These are phyloP conservation scores for Penicillium samsonianum DNA, from an alignment of 495 filamentous ascomycete species.

Conservation along the genomic window DNA sequence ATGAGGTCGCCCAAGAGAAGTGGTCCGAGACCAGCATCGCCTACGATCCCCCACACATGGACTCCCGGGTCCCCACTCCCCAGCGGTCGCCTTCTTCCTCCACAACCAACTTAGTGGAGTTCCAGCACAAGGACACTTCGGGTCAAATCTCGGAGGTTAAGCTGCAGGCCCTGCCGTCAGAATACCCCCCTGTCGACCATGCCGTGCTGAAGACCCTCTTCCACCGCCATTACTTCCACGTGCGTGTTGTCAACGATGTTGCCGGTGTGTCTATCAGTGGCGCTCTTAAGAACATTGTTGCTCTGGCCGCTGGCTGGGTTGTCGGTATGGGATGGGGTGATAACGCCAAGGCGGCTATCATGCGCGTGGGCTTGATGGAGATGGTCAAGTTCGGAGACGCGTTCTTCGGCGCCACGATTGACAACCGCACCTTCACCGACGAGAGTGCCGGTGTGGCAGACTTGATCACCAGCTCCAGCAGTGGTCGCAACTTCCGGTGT, in stretches of 20 bases:
- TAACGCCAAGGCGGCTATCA: constrained; percentile 95
- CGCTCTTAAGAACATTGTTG: constrained; percentile 96
- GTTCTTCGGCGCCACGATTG: constrained; percentile 82
- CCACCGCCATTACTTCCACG: constrained; percentile 97
- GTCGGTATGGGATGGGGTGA: constrained; percentile 96
- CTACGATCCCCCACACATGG: constrained; percentile 88
- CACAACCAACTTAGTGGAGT: constrained; percentile 57
- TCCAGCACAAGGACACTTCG: constrained; percentile 65
- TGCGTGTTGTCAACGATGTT: constrained; percentile 86
- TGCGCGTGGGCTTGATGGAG: constrained; percentile 92
- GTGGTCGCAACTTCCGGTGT: constrained; percentile 91
- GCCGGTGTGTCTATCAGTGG: constrained; percentile 94
- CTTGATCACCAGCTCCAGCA: constrained; percentile 88
- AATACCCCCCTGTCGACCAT: constrained; percentile 84
- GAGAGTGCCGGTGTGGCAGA: constrained; percentile 96
- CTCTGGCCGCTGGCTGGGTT: constrained; percentile 91
- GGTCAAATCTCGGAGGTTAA: constrained; percentile 62
- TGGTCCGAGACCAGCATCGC: constrained; percentile 96
- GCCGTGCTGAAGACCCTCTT: constrained; percentile 77
- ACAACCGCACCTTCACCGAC: constrained; percentile 85
- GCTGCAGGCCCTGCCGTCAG: constrained; percentile 70
- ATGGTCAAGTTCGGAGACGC: constrained; percentile 92
- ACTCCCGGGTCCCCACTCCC: constrained; percentile 70
- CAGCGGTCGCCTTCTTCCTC: constrained; percentile 56
- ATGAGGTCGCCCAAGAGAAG: constrained; percentile 90